phyloP scores from a whole-genome alignment of 2,329 filamentous ascomycete genomes.

The Alternaria burnsii region DNA sequence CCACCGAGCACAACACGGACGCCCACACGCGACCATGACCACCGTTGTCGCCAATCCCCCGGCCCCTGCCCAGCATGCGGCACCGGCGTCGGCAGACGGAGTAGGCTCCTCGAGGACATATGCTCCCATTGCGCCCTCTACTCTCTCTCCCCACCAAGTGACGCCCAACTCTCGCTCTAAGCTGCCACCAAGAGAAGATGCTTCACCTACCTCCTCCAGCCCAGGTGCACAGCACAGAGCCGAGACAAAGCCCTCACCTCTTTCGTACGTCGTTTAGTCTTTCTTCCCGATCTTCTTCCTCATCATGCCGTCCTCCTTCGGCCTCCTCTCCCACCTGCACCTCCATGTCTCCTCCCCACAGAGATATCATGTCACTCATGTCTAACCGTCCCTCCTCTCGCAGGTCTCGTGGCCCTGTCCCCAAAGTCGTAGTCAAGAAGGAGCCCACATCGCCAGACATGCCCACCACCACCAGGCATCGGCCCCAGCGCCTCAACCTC shows the following conservation, averaged over 20 bases:
- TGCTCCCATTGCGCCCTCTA: constrained; percentile 55
- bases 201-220: constrained; percentile 53
- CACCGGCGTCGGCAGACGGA: constrained; percentile 47
- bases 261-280: constrained; percentile 56
- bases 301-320: constrained; percentile 35
- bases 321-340: constrained; percentile 31
- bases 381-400: constrained; percentile 52
- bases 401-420: constrained; percentile 65
- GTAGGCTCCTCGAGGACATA: constrained; percentile 54
- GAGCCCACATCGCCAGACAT: constrained; percentile 89
- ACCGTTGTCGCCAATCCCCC: constrained; percentile 57
- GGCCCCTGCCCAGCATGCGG: constrained; percentile 50
- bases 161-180: constrained; percentile 50
- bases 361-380: constrained; percentile 31
- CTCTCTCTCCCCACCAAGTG: constrained; percentile 51
- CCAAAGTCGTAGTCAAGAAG: constrained; percentile 95
- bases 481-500: constrained; percentile 79
- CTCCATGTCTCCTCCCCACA: constrained; percentile 40
- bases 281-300: constrained; percentile 35
- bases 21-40: constrained; percentile 53
- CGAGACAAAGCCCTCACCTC: constrained; percentile 64
- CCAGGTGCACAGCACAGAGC: constrained; percentile 48
- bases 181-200: constrained; percentile 46
- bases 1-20: constrained; percentile 21
- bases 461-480: constrained; percentile 69